Evolutionary conservation across 768 basidiomycete genomes (phyloP).

Genomic region (Mycena filopes): DNA sequence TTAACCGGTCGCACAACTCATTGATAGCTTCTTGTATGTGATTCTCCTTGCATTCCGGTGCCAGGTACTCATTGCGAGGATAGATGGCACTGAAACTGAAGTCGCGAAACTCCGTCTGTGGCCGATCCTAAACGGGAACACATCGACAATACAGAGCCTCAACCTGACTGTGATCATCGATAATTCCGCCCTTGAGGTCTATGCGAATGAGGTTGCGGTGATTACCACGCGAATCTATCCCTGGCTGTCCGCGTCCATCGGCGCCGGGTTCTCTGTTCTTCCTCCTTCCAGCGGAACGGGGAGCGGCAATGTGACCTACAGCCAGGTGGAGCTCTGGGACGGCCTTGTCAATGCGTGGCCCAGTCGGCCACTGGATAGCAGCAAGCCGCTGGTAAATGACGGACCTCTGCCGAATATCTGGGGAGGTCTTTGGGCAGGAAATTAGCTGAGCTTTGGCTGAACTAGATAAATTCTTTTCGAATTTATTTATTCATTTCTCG

Average conservation of each 20-base stretch:
- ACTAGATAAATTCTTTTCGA: background rate
- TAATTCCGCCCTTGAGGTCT: constrained; percentile 27
- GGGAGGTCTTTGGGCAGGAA: constrained; percentile 24
- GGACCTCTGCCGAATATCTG: constrained; percentile 26
- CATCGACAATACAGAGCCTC: constrained; percentile 23
- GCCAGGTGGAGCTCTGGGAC: constrained; percentile 26
- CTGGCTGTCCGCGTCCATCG: constrained; percentile 23
- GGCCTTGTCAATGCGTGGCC: constrained; percentile 29
- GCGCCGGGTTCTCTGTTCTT: constrained; percentile 17
- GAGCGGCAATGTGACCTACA: constrained; percentile 11
- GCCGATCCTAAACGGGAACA: constrained; percentile 25
- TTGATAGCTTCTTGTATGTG: constrained; percentile 22
- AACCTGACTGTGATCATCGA: constrained; percentile 29
- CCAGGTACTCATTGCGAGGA: background rate
- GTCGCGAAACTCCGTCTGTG: constrained; percentile 29
- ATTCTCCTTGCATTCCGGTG: background rate
- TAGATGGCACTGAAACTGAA: constrained; percentile 24
- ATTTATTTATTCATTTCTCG: background rate
- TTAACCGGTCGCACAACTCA: constrained; percentile 23
- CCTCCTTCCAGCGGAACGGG: constrained; percentile 6
- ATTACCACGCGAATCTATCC: constrained; percentile 24
- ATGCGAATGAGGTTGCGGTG: constrained; percentile 27
- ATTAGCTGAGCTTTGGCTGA: too few species aligned
- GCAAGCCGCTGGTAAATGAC: constrained; percentile 25
- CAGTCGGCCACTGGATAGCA: constrained; percentile 10